phyloP scores from a whole-genome alignment of 768 basidiomycete genomes.

The Epithele typhae region DNA sequence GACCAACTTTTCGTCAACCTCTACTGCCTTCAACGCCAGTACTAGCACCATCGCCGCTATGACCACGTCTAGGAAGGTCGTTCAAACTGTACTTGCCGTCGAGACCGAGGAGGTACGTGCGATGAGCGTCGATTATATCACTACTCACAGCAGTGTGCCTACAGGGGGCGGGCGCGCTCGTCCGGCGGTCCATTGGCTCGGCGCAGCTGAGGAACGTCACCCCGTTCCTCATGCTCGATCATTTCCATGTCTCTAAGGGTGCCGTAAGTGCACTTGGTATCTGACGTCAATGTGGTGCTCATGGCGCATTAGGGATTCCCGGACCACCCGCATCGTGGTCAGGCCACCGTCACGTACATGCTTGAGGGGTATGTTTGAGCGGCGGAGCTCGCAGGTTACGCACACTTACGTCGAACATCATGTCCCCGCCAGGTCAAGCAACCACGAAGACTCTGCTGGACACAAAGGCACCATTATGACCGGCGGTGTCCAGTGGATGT shows the following conservation, averaged over 20 bases:
- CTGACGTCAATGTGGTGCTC: not conserved
- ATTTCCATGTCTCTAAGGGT: constrained; percentile 68
- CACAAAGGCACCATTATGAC: constrained; percentile 71
- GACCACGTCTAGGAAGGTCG: constrained; percentile 59
- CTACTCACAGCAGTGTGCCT: too few relatives aligned
- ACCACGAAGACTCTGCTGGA: constrained; percentile 90
- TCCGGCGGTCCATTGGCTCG: constrained; percentile 84
- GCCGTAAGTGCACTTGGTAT: constrained; percentile 43
- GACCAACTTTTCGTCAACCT: too few relatives aligned
- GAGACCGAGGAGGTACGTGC: constrained; percentile 62
- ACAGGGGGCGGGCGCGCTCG: constrained; percentile 77
- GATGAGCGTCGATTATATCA: not conserved
- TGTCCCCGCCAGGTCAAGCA: constrained; percentile 47
- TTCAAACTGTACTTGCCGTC: constrained; percentile 72
- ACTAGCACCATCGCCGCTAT: constrained; percentile 21
- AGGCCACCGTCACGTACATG: constrained; percentile 88
- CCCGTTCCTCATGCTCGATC: constrained; percentile 89
- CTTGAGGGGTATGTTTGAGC: constrained; percentile 58
- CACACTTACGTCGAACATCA: not conserved
- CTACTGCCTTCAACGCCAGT: too few relatives aligned
- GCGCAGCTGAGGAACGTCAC: constrained; percentile 71
- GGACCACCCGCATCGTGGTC: constrained; percentile 91
- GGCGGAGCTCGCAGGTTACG: not conserved
- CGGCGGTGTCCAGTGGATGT: constrained; percentile 97
- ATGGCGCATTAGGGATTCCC: constrained; percentile 62